phyloP scores from a whole-genome alignment of 2,329 filamentous ascomycete genomes.

The Fonsecaea multimorphosa region DNA sequence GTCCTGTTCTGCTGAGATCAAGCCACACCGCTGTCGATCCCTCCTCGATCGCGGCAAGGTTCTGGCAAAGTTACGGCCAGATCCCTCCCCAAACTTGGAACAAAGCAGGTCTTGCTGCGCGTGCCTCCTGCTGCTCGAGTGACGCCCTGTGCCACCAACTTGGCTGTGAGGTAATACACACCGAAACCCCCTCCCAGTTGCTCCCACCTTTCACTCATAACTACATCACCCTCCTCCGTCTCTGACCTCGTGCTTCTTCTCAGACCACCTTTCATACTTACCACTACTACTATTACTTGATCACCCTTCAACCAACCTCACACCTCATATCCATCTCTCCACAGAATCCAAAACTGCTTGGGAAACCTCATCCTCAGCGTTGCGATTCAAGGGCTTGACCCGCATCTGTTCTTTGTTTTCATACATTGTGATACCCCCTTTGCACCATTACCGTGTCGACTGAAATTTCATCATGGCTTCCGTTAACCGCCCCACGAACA shows the following conservation, averaged over 20 bases:
- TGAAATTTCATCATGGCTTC: slow-evolving; percentile 33
- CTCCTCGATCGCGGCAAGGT: slow-evolving; percentile 11
- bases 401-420: slow-evolving; percentile 10
- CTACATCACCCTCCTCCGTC: slow-evolving; percentile 26
- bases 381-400: not conserved
- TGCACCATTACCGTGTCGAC: not conserved
- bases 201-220: slow-evolving; percentile 16
- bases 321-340: slow-evolving; percentile 7
- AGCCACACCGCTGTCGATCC: slow-evolving; percentile 18
- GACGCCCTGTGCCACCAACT: slow-evolving; percentile 17
- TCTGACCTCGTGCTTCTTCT: not conserved
- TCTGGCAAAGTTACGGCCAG: slow-evolving; percentile 11
- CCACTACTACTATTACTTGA: no score
- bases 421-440: slow-evolving; percentile 32
- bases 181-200: slow-evolving; percentile 9
- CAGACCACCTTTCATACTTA: not conserved
- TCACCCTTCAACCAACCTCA: not conserved
- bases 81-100: slow-evolving; percentile 16
- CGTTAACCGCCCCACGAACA: slow-evolving; percentile 76
- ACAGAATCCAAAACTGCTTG: slow-evolving; percentile 3
- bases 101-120: slow-evolving; percentile 15
- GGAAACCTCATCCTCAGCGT: not conserved
- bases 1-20: slow-evolving; percentile 7
- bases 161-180: slow-evolving; percentile 24
- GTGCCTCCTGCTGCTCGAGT: slow-evolving; percentile 8